These are phyloP conservation scores for Colletotrichum navitas DNA, from an alignment of 2,329 filamentous ascomycete species.

Conservation along the genomic window DNA sequence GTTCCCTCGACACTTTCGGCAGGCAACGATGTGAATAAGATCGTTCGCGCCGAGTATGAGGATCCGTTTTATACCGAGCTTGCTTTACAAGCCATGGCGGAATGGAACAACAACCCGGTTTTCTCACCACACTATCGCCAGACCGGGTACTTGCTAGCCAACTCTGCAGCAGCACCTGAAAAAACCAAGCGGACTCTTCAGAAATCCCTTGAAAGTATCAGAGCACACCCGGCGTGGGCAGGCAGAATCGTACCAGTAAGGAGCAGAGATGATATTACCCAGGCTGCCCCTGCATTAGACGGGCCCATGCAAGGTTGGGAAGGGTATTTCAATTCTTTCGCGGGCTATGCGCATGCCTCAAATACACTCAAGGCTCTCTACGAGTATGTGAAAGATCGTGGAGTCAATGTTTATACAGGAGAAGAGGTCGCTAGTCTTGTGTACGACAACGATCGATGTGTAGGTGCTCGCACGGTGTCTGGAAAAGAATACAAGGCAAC, in stretches of 20 bases:
- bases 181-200: slow-evolving; percentile 59
- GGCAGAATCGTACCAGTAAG: slow-evolving; percentile 54
- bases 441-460: slow-evolving; percentile 50
- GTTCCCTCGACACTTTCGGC: slow-evolving; percentile 56
- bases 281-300: slow-evolving; percentile 59
- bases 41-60: slow-evolving; percentile 52
- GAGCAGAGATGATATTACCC: slow-evolving; percentile 53
- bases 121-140: slow-evolving; percentile 49
- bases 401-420: slow-evolving; percentile 55
- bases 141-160: slow-evolving; percentile 58
- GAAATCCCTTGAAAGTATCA: slow-evolving; percentile 54
- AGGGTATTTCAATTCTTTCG: slow-evolving; percentile 70
- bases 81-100: slow-evolving; percentile 47
- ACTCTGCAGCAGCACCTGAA: slow-evolving; percentile 58
- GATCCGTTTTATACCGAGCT: slow-evolving; percentile 48
- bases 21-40: slow-evolving; percentile 52
- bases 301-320: slow-evolving; percentile 65
- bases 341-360: slow-evolving; percentile 68
- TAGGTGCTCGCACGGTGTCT: slow-evolving; percentile 46
- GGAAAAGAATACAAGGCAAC: slow-evolving; percentile 45
- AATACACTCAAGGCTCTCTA: slow-evolving; percentile 64
- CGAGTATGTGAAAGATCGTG: slow-evolving; percentile 52
- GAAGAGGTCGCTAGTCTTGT: slow-evolving; percentile 55
- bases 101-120: slow-evolving; percentile 54
- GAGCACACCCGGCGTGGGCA: slow-evolving; percentile 55